Evolutionary conservation across 441 rosid genomes (phyloP).

Genomic region (Macaranga tanarius): DNA sequence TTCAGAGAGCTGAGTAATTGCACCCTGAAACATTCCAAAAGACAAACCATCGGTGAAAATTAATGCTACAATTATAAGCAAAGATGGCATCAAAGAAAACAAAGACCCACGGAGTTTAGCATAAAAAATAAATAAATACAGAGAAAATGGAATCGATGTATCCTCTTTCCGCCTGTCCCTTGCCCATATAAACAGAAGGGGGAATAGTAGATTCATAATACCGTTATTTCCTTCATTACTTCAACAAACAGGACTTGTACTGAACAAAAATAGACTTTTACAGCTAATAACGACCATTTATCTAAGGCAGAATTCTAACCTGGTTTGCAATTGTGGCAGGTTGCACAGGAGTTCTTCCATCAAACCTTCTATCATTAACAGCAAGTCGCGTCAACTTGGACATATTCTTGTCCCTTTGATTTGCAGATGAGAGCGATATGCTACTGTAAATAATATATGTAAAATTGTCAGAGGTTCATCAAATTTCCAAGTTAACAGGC

Average conservation of each 20-base stretch:
- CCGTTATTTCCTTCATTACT: background rate
- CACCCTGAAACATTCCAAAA: conserved; percentile 53
- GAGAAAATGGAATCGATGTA: background rate
- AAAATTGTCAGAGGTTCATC: conserved; percentile 14
- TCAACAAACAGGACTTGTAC: background rate
- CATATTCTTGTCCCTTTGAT: conserved; percentile 60
- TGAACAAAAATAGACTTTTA: background rate
- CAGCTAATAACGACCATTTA: background rate
- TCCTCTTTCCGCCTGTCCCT: background rate
- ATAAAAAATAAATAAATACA: background rate
- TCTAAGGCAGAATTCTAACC: conserved; percentile 35
- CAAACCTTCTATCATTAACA: conserved; percentile 68
- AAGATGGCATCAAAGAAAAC: background rate
- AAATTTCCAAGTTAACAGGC: conserved; percentile 5
- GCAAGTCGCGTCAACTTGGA: conserved; percentile 76
- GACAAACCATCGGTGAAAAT: conserved; percentile 8
- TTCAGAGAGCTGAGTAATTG: conserved; percentile 81
- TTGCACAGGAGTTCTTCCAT: conserved; percentile 62
- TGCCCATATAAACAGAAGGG: background rate
- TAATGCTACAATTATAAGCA: conserved; percentile 13
- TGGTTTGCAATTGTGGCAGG: conserved; percentile 74
- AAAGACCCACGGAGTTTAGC: background rate
- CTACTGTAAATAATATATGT: conserved; percentile 39
- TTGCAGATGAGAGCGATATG: conserved; percentile 69
- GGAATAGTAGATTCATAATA: background rate